Conservation (phyloP, 2,329 filamentous ascomycete genomes). For the Ascochyta clinopodiicola region DNA sequence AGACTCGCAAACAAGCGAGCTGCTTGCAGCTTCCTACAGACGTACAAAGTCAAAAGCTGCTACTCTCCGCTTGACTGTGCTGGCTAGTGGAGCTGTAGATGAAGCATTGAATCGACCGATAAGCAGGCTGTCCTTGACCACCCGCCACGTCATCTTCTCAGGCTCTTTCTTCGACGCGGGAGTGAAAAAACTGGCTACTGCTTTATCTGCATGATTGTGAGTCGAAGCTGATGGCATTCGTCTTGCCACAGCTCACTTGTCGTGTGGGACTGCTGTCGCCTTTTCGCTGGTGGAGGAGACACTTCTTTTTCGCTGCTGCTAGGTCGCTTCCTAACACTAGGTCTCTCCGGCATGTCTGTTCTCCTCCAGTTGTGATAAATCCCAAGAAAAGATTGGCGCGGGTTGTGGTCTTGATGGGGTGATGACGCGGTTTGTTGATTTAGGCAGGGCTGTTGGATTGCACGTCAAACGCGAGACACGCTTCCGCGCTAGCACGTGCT, state of each 20-base stretch:
- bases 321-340: conserved; percentile 42
- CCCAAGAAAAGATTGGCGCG: not conserved
- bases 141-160: conserved; percentile 73
- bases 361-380: not conserved
- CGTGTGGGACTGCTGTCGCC: conserved; percentile 61
- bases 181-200: conserved; percentile 86
- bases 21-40: not conserved
- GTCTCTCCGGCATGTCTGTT: conserved; percentile 29
- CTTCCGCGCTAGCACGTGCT: conserved; percentile 44
- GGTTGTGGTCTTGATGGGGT: conserved; percentile 1
- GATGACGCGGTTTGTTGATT: conserved; percentile 7
- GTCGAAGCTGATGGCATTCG: not conserved
- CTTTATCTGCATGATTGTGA: conserved; percentile 60
- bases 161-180: conserved; percentile 84
- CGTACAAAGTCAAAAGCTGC: conserved; percentile 51
- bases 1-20: not conserved
- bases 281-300: conserved; percentile 64
- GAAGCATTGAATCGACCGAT: conserved; percentile 71
- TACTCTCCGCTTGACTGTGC: conserved; percentile 35
- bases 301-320: conserved; percentile 53
- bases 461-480: conserved; percentile 33
- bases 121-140: conserved; percentile 73
- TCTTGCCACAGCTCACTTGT: conserved; percentile 55
- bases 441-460: conserved; percentile 9
- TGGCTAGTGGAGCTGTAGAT: conserved; percentile 17